Conservation (phyloP, 2,329 filamentous ascomycete genomes). For the Periconia sp. region DNA sequence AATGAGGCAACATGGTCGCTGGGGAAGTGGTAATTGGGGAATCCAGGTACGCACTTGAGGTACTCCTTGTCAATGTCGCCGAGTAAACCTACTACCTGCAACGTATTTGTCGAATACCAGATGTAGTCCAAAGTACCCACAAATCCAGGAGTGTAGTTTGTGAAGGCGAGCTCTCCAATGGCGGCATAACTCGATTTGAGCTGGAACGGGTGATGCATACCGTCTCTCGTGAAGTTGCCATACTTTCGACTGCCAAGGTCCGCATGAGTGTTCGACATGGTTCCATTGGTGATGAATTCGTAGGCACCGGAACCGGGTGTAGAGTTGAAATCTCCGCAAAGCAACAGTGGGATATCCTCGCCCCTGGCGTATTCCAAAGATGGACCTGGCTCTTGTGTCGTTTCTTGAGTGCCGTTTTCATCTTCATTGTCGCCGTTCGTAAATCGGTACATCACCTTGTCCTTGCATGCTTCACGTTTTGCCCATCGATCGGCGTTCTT, state of each 20-base stretch:
- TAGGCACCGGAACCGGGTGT: conserved; percentile 85
- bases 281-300: conserved; percentile 81
- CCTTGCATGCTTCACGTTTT: conserved; percentile 75
- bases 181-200: conserved; percentile 86
- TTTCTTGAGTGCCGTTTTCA: conserved; percentile 51
- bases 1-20: conserved; percentile 89
- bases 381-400: conserved; percentile 68
- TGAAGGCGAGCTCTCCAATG: conserved; percentile 86
- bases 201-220: conserved; percentile 92
- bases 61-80: conserved; percentile 86
- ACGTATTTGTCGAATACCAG: conserved; percentile 90
- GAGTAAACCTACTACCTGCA: conserved; percentile 81
- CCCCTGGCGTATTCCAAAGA: conserved; percentile 85
- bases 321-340: conserved; percentile 97
- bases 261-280: conserved; percentile 73
- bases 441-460: conserved; percentile 64
- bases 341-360: conserved; percentile 83
- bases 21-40: conserved; percentile 93
- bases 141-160: conserved; percentile 96
- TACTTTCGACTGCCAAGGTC: conserved; percentile 83
- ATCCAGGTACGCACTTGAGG: conserved; percentile 82
- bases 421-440: conserved; percentile 53
- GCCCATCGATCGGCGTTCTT: conserved; percentile 85
- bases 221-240: conserved; percentile 87
- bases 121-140: conserved; percentile 93